These are phyloP conservation scores for Neofusicoccum ribis DNA, from an alignment of 2,329 filamentous ascomycete species.

Conservation along the genomic window DNA sequence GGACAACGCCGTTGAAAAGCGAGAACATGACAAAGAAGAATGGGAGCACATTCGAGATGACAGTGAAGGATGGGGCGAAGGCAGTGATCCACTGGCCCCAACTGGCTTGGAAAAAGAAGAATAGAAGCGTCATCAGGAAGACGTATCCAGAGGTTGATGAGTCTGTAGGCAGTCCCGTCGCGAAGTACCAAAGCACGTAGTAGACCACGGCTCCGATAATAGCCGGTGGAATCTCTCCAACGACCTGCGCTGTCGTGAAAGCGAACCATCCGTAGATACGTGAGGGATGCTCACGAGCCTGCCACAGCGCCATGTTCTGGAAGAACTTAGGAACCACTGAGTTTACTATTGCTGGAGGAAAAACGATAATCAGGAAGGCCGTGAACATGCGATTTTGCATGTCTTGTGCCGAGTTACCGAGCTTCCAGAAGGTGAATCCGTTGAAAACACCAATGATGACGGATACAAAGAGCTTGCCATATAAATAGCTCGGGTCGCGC, in stretches of 20 bases:
- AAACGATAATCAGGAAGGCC: conserved; percentile 56
- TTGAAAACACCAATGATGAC: conserved; percentile 76
- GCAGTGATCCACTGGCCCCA: conserved; percentile 87
- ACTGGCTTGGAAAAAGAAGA: conserved; percentile 71
- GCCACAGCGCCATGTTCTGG: conserved; percentile 70
- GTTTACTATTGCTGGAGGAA: conserved; percentile 73
- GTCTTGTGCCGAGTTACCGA: conserved; percentile 64
- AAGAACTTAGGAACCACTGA: conserved; percentile 77
- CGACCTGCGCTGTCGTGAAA: conserved; percentile 71
- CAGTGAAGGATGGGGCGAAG: conserved; percentile 75
- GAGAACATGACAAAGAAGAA: conserved; percentile 81
- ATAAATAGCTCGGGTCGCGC: conserved; percentile 74
- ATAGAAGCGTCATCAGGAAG: conserved; percentile 76
- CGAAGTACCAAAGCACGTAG: conserved; percentile 76
- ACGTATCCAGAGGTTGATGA: conserved; percentile 69
- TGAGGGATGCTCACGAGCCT: conserved; percentile 70
- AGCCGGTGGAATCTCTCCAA: conserved; percentile 71
- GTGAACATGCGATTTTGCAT: conserved; percentile 81
- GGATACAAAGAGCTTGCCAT: conserved; percentile 72
- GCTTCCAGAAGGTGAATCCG: conserved; percentile 74
- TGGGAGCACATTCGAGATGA: conserved; percentile 71
- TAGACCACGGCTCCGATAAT: conserved; percentile 67
- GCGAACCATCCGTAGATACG: conserved; percentile 77
- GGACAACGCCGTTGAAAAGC: conserved; percentile 75
- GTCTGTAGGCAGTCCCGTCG: conserved; percentile 67